Conservation (phyloP, 2,329 filamentous ascomycete genomes). For the Aspergillus niger region DNA sequence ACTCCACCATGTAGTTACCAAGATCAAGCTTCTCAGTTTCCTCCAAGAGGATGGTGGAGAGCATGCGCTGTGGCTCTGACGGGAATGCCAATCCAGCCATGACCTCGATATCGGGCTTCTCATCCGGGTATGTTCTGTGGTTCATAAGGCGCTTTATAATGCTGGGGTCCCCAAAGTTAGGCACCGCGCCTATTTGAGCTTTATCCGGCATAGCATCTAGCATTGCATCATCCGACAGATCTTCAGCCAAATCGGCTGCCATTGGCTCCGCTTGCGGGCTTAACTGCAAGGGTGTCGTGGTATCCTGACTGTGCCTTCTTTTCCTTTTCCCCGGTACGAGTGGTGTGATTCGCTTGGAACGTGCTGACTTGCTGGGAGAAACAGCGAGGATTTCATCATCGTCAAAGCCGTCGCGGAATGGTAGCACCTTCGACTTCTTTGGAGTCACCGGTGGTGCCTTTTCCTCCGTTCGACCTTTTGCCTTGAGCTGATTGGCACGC, state of each 20-base stretch:
- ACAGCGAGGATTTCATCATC: slow-evolving; percentile 60
- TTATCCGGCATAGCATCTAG: slow-evolving; percentile 24
- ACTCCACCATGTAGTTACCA: slow-evolving; percentile 50
- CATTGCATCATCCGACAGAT: slow-evolving; percentile 24
- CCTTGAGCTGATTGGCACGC: slow-evolving; percentile 46
- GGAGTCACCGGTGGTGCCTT: slow-evolving; percentile 52
- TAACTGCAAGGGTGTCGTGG: slow-evolving; percentile 52
- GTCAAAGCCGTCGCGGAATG: slow-evolving; percentile 64
- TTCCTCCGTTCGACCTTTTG: slow-evolving; percentile 39
- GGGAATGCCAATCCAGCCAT: slow-evolving; percentile 57
- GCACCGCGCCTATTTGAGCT: slow-evolving; percentile 28
- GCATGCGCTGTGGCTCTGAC: slow-evolving; percentile 48
- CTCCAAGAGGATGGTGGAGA: slow-evolving; percentile 59
- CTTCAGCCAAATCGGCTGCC: slow-evolving; percentile 31
- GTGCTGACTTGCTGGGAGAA: slow-evolving; percentile 57
- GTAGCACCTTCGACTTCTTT: slow-evolving; percentile 50
- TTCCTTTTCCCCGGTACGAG: slow-evolving; percentile 62
- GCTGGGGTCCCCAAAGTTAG: slow-evolving; percentile 24
- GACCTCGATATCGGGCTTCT: slow-evolving; percentile 57
- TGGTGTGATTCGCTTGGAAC: slow-evolving; percentile 56
- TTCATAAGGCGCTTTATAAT: slow-evolving; percentile 59
- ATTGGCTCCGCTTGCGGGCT: slow-evolving; percentile 32
- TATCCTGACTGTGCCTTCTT: slow-evolving; percentile 53
- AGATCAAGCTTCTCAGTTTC: slow-evolving; percentile 47
- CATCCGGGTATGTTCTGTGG: slow-evolving; percentile 52